Conservation (phyloP, 306 rosid genomes). For the Delonix regia region DNA sequence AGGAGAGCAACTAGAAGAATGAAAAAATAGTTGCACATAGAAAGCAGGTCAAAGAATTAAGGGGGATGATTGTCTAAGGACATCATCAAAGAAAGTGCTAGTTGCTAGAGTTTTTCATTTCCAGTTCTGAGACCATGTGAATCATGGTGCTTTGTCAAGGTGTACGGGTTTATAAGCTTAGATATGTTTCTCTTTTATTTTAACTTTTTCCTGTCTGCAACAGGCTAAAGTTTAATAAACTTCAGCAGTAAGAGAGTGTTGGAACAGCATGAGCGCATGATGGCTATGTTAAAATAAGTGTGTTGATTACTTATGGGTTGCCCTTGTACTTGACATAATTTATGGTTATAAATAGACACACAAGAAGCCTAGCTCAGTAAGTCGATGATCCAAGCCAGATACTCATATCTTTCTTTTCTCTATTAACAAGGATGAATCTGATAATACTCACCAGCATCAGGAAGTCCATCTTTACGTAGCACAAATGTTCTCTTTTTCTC, state of each 20-base stretch:
- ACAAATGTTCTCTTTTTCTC: constrained; percentile 96
- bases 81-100: neutral
- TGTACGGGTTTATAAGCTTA: neutral
- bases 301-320: neutral
- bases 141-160: neutral
- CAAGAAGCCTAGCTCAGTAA: neutral
- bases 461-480: constrained; percentile 95
- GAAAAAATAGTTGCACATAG: neutral
- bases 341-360: neutral
- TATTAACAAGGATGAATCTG: constrained; percentile 27
- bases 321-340: neutral
- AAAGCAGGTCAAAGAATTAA: neutral
- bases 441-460: constrained; percentile 89
- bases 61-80: neutral
- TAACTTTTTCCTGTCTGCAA: neutral
- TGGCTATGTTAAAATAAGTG: neutral
- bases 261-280: neutral
- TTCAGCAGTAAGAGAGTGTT: neutral
- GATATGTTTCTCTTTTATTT: neutral
- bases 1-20: neutral
- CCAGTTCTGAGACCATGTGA: neutral
- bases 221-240: neutral
- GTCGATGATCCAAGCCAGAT: neutral
- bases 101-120: neutral
- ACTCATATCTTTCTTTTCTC: neutral